Conservation (phyloP, 768 basidiomycete species). For the Epithele typhae region DNA sequence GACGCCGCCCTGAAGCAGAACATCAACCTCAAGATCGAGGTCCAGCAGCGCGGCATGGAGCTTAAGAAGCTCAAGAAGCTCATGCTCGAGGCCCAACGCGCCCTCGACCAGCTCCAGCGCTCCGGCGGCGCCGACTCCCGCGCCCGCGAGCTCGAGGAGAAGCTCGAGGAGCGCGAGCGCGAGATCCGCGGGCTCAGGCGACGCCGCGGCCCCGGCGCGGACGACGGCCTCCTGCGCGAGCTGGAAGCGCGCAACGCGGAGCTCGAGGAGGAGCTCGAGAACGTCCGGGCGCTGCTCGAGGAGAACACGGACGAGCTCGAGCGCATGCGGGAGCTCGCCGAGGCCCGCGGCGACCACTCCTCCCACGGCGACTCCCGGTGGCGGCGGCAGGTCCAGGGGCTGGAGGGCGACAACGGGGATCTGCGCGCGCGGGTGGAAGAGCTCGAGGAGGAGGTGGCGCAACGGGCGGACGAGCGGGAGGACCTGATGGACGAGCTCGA, state of each 20-base stretch:
- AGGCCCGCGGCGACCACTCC: constrained; percentile 41
- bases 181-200: constrained; percentile 66
- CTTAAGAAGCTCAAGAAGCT: constrained; percentile 91
- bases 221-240: constrained; percentile 51
- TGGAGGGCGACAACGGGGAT: constrained; percentile 62
- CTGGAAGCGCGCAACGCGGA: constrained; percentile 59
- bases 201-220: constrained; percentile 31
- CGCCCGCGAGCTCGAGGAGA: constrained; percentile 74
- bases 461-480: constrained; percentile 68
- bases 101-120: constrained; percentile 67
- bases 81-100: constrained; percentile 76
- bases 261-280: constrained; percentile 71
- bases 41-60: constrained; percentile 84
- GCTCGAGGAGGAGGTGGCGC: constrained; percentile 48
- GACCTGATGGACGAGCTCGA: constrained; percentile 66
- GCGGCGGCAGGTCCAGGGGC: constrained; percentile 48
- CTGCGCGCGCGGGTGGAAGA: constrained; percentile 55
- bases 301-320: constrained; percentile 86
- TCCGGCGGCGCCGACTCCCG: constrained; percentile 38
- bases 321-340: constrained; percentile 63
- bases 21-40: constrained; percentile 88
- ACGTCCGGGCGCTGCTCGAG: constrained; percentile 61
- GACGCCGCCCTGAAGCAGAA: constrained; percentile 91
- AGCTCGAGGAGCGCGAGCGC: constrained; percentile 66
- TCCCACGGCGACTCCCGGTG: constrained; percentile 38